Base-by-base conservation (phyloP, 805 yeast genomes). In the Metschnikowia anglica region DNA sequence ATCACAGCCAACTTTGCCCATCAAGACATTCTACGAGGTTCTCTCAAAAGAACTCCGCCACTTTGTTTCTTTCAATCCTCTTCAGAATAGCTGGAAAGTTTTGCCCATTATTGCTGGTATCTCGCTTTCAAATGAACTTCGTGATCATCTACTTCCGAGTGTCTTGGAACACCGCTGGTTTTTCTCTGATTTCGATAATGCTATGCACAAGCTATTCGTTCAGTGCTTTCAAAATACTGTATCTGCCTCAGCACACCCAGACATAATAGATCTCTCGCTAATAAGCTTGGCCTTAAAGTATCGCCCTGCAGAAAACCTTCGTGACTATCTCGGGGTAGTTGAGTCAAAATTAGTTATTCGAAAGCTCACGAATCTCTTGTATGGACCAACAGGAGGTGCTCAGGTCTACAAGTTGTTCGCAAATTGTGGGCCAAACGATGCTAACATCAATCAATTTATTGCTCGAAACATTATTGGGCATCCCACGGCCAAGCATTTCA, bases 401-500 rank as follows among this genome's bases (percentile, higher is more conserved):
- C 26, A 31, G 10, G 46, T 36, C 9, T 65, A 60, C 43, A 35
- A 35, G n/a, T 37, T 21, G 15, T 59, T 65, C 32, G 49, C 55
- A 18, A 32, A 31, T 1, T n/a, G 47, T 4, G 43, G 41, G 23
- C 47, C 55, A 1, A 25, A 34, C 1, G 51, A 49, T 10, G 34
- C 45, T 4, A 43, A 49, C 9, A 17, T 43, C n/a, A 57, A 52
- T 12, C 43, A 44, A 12, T 20, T 27, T 13, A 18, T 54, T 4
- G 40, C 41, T 9, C 38, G 39, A 16, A 43, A 47, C 11, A 48
- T 61, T 2, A 34, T 53, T 12, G 62, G 53, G 42, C 55, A 55
- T 3, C 83, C 84, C 0, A 70, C 71, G 1, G 46, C 74, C 21
- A 74, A 71, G 43, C 78, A 78, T 48, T 51, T 80, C 33, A 79